A percentile compares a stretch with the other conserved stretches of the same genome.
phyloP scores from a whole-genome alignment of 805 yeast genomes.

The Nakazawaea holstii region DNA sequence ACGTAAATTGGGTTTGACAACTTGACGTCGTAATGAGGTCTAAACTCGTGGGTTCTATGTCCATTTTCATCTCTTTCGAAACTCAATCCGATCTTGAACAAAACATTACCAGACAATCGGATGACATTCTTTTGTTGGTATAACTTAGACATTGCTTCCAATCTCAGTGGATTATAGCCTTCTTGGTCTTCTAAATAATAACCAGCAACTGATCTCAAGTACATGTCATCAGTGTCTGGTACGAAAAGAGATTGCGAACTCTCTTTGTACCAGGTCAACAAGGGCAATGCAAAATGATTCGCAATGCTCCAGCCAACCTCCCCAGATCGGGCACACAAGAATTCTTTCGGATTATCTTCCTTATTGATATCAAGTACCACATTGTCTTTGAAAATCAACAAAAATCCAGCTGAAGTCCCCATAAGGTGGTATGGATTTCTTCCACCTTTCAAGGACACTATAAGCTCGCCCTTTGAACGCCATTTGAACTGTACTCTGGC shows the following conservation, averaged over 20 bases:
- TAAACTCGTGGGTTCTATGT: constrained; percentile 38
- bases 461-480: constrained; percentile 44
- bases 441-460: constrained; percentile 66
- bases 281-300: constrained; percentile 52
- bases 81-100: constrained; percentile 50
- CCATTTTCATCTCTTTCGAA: constrained; percentile 42
- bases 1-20: constrained; percentile 51
- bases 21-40: constrained; percentile 57
- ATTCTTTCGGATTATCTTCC: constrained; percentile 60
- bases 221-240: constrained; percentile 28
- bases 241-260: constrained; percentile 38
- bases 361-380: constrained; percentile 60
- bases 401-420: constrained; percentile 68
- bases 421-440: constrained; percentile 73
- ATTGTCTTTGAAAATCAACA: constrained; percentile 62
- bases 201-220: constrained; percentile 41
- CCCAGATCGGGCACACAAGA: constrained; percentile 59
- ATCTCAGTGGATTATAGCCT: not conserved
- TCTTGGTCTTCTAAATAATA: constrained; percentile 32
- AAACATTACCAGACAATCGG: constrained; percentile 54
- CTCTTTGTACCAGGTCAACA: constrained; percentile 55
- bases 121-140: constrained; percentile 40
- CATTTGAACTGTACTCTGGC: constrained; percentile 56
- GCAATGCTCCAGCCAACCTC: constrained; percentile 71
- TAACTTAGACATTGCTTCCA: not conserved